Base-by-base conservation (phyloP, 2,329 filamentous ascomycete species). In the Plectosphaerella sp. region DNA sequence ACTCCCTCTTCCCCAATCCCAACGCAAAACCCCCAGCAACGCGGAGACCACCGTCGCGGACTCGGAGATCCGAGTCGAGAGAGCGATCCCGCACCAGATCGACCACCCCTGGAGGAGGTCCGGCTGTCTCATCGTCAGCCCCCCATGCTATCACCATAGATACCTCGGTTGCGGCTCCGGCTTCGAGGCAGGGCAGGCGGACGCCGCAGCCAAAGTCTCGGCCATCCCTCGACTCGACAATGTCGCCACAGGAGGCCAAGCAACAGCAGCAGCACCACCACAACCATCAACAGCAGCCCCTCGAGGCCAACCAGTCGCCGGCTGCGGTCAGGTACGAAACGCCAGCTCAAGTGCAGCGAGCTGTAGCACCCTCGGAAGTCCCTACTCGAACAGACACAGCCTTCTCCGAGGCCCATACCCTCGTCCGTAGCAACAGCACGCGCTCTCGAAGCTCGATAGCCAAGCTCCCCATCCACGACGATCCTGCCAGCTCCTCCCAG, bases 1-100 rank as follows among this genome's bases (percentile, higher is more conserved):
- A 83, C 65, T 83, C 80, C 54, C 73, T 83, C 54, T 83, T 83
- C 60, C 79, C 80, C 25, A 82, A 72, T 57, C 73, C 78, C 20
- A 75, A 65, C 57, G 60, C 63, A 45, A 70, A 71, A 53, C 69
- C 74, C 18, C 70, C 72, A 48, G 70, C 72, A 22, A 66, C 58
- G 16, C 61, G 75, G 56, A 76, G 69, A 54, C 73, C 74, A 47
- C 68, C 68, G 2, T 66, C 72, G n/a, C 66, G 67, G 50, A 59
- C 65, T 48, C 67, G 69, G 36, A 68, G 67, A 16, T 72, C 69
- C 15, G 67, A 65, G 51, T 71, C 69, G 11, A 62, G 61, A 0
- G 70, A 73, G 52, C 64, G 48, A 14, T 43, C 48, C 22, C 47
- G 65, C 18, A 50, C 52, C 20, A 59, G 68, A 53, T 66, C 69